phyloP scores from a whole-genome alignment of 78 protist species.

The Dictyostelium brefeldianum region DNA sequence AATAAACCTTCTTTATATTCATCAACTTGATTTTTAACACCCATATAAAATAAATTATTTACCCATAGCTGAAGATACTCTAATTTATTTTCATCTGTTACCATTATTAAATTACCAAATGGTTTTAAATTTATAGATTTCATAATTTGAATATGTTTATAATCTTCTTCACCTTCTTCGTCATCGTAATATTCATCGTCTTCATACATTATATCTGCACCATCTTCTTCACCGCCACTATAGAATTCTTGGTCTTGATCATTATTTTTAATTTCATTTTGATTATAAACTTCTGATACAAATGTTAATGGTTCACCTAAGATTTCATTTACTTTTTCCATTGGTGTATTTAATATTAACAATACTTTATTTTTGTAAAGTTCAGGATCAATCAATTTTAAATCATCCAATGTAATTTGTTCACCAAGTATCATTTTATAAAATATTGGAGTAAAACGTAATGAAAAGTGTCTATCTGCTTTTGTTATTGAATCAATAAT shows the following conservation, averaged over 20 bases:
- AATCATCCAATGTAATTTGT: conserved; percentile 15
- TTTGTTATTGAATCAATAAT: conserved; percentile 31
- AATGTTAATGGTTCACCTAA: conserved; percentile 61
- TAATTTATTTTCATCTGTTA: conserved; percentile 61
- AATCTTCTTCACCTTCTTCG: not conserved
- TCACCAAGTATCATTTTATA: conserved; percentile 46
- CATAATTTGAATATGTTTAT: conserved; percentile 1
- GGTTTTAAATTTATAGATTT: conserved; percentile 50
- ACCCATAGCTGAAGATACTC: conserved; percentile 64
- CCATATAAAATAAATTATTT: conserved; percentile 27
- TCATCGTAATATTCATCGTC: not conserved
- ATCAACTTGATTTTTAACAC: conserved; percentile 49
- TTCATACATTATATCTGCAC: not conserved
- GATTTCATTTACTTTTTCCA: conserved; percentile 55
- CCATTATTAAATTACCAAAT: conserved; percentile 65
- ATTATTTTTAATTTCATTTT: not conserved
- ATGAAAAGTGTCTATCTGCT: conserved; percentile 63
- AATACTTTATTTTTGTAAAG: conserved; percentile 1
- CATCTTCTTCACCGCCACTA: not conserved
- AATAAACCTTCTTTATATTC: conserved; percentile 67
- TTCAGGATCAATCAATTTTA: conserved; percentile 47
- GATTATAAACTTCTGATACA: conserved; percentile 5
- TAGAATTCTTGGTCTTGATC: not conserved
- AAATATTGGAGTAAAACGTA: conserved; percentile 43
- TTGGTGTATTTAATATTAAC: conserved; percentile 45